Evolutionary conservation across 2,329 filamentous ascomycete genomes (phyloP).

Genomic region (Zelopaecilomyces penicillatus): DNA sequence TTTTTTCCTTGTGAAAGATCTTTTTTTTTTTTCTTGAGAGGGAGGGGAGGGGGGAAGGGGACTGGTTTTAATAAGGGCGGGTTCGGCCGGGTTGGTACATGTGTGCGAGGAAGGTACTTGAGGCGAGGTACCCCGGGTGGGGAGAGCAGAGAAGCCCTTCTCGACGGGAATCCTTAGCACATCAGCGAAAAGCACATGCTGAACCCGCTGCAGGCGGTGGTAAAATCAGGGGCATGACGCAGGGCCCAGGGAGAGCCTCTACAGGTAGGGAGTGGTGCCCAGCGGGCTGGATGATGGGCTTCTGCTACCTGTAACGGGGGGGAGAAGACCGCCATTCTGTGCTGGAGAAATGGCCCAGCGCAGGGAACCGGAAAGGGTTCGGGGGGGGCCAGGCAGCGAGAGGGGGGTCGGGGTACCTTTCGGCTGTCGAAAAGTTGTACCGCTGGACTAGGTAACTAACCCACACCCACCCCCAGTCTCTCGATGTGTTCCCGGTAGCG

Average conservation of each 20-base stretch:
- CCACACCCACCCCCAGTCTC: constrained; percentile 7
- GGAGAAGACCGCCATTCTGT: too few species aligned
- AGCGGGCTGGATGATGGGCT: constrained; percentile 7
- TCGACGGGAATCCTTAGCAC: neutral
- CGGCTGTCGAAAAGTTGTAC: constrained; percentile 11
- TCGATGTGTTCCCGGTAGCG: neutral
- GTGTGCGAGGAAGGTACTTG: constrained; percentile 10
- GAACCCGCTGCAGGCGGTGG: constrained; percentile 17
- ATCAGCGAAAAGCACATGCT: constrained; percentile 10
- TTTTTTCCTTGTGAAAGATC: constrained; percentile 5
- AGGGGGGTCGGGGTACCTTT: constrained; percentile 4
- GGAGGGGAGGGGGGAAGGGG: constrained; percentile 15
- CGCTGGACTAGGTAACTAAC: constrained; percentile 5
- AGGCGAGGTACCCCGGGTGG: constrained; percentile 7
- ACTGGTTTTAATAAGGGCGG: constrained; percentile 24
- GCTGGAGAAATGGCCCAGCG: too few species aligned
- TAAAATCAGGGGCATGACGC: constrained; percentile 17
- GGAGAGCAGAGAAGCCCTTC: neutral
- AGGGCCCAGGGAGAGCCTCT: constrained; percentile 7
- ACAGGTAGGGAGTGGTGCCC: constrained; percentile 5
- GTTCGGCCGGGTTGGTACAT: constrained; percentile 23
- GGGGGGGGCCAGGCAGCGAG: too few species aligned
- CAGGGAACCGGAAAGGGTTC: neutral
- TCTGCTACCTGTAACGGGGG: neutral
- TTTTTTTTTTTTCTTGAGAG: constrained; percentile 13